Conservation (phyloP, 768 basidiomycete genomes). For the Tricholoma terreum region DNA sequence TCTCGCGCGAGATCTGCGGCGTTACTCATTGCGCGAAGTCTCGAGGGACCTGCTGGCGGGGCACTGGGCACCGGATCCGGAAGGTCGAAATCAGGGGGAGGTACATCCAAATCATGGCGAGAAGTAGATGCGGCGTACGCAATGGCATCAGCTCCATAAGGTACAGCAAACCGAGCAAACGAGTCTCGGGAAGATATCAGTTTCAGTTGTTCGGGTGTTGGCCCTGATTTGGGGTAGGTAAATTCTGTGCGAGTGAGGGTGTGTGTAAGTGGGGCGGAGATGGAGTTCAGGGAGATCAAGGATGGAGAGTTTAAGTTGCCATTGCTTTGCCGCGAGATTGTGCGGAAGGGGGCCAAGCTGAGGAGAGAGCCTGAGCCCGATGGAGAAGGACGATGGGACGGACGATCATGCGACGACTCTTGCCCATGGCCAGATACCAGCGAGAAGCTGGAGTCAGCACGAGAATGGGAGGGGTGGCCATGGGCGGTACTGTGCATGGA, state of each 20-base stretch:
- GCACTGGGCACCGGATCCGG: constrained; percentile 14
- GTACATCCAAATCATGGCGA: constrained; percentile 38
- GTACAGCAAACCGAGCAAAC: constrained; percentile 67
- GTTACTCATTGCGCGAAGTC: constrained; percentile 25
- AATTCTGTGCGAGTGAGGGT: constrained; percentile 71
- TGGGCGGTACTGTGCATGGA: constrained; percentile 23
- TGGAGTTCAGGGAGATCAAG: constrained; percentile 66
- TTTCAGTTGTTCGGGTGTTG: constrained; percentile 62
- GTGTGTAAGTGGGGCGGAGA: constrained; percentile 74
- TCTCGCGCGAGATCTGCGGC: constrained; percentile 11
- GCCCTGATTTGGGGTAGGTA: constrained; percentile 59
- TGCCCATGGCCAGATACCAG: constrained; percentile 19
- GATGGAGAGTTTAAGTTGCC: constrained; percentile 60
- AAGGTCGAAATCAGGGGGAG: constrained; percentile 56
- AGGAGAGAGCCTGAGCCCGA: constrained; percentile 34
- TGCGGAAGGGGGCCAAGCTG: constrained; percentile 46
- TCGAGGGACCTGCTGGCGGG: constrained; percentile 21
- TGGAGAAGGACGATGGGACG: constrained; percentile 28
- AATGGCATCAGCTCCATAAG: constrained; percentile 73
- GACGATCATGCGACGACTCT: constrained; percentile 23
- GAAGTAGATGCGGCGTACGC: constrained; percentile 56
- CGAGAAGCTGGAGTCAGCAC: constrained; percentile 30
- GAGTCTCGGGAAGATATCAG: constrained; percentile 67
- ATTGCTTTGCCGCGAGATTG: constrained; percentile 45
- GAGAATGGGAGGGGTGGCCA: constrained; percentile 22